Base-by-base conservation (phyloP, 352 stramenopile genomes). In the Phytophthora pluvialis region DNA sequence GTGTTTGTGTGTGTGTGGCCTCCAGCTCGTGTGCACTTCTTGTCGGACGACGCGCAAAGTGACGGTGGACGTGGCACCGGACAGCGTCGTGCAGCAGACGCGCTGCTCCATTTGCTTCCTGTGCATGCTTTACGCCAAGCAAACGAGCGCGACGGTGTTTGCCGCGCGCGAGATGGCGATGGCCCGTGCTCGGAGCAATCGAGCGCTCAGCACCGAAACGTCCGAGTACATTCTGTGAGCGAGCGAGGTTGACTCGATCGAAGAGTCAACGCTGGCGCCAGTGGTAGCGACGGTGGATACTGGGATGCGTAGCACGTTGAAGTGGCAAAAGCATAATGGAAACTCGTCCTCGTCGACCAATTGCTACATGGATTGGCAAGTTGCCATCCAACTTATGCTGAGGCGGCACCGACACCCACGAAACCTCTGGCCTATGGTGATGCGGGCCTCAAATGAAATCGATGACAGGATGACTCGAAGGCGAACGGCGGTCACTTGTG, bases 21-120 rank as follows among this genome's bases (percentile, higher is more conserved):
- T 49, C 15, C 8, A 83, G 75, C 58, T 68, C 25, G 72, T 80
- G n/a, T 83, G 75, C 55, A 68, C 60, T 43, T 70, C 72, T 31
- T 83, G 75, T 50, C 63, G 67, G 26, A 73, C 72, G 13, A 72
- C 31, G 3, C 70, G 70, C 31, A 78, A 79, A 56, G 63, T 80
- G 60, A 77, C 69, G 29, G 57, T 77, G 33, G 72, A 78, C 16
- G 71, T 68, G 12, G 53, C 60, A 3, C 40, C 57, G 1, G 69
- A 72, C 12, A 64, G 56, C 10, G 32, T 70, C 2, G 50, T 73
- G 25, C 74, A 78, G 32, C 71, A 77, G 36, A 70, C 68, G 13
- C 44, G 69, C 3, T 70, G 63, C 51, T 56, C 55, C 18, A 75
- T 83, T 49, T 83, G 75, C 32, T 59, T 74, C 25, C 25, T 74